These are phyloP conservation scores for Exophiala sideris DNA, from an alignment of 2,329 filamentous ascomycete genomes.

Conservation along the genomic window DNA sequence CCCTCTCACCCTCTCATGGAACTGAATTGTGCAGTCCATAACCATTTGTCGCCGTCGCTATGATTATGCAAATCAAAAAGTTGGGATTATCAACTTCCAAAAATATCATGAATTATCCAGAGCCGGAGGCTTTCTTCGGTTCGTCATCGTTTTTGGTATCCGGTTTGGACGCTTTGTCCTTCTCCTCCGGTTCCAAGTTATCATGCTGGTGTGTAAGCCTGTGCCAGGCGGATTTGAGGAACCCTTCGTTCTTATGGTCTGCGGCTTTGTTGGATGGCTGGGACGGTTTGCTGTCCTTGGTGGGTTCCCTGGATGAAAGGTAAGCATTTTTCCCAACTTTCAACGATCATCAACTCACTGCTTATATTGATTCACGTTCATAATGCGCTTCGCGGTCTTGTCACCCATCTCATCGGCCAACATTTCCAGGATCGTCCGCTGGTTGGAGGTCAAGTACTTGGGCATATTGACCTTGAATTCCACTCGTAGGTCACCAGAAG, in stretches of 20 bases:
- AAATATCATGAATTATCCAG: conserved; percentile 30
- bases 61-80: conserved; percentile 15
- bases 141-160: conserved; percentile 32
- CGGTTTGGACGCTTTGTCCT: conserved; percentile 28
- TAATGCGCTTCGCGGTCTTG: conserved; percentile 84
- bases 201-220: conserved; percentile 72
- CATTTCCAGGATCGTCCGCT: conserved; percentile 90
- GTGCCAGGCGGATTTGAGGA: conserved; percentile 91
- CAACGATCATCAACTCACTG: conserved; percentile 42
- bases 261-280: conserved; percentile 27
- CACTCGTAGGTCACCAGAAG: conserved; percentile 78
- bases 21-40: not conserved
- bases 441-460: conserved; percentile 86
- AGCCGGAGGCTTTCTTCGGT: conserved; percentile 41
- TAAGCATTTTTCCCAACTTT: conserved; percentile 9
- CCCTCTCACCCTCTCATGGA: not conserved
- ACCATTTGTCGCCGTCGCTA: conserved; percentile 21
- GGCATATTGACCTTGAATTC: conserved; percentile 96
- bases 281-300: conserved; percentile 11
- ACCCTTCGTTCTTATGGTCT: conserved; percentile 75
- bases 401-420: conserved; percentile 94
- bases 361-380: conserved; percentile 67
- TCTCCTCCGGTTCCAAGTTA: conserved; percentile 31
- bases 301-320: conserved; percentile 11
- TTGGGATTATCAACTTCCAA: not conserved